Percentiles rank a stretch among this genome's conserved stretches.
phyloP scores from a whole-genome alignment of 345 rosid species.

The Pelargonium nanum region DNA sequence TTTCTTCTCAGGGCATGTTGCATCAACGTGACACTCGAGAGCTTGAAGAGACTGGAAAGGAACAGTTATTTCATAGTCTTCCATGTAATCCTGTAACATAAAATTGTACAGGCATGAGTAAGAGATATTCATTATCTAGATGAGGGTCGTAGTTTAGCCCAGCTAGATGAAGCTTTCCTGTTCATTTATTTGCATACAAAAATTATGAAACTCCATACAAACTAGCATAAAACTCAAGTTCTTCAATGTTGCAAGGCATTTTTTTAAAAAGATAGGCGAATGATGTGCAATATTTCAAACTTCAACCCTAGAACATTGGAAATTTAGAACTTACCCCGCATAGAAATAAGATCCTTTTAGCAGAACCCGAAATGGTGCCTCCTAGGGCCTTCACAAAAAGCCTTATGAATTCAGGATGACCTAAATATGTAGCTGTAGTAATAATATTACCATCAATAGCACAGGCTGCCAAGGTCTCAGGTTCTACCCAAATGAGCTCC shows the following conservation, averaged over 20 bases:
- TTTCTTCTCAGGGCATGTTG: constrained; percentile 78
- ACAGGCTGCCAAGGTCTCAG: constrained; percentile 33
- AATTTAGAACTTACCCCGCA: constrained; percentile 75
- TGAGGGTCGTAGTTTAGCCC: not conserved
- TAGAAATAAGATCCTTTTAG: constrained; percentile 64
- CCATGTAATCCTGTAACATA: constrained; percentile 73
- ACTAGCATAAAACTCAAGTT: not conserved
- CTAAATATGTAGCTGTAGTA: constrained; percentile 53
- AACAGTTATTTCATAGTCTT: constrained; percentile 72
- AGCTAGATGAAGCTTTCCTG: no score
- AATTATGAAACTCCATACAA: not conserved
- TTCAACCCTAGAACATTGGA: constrained; percentile 1
- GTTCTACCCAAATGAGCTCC: constrained; percentile 88
- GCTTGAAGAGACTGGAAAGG: constrained; percentile 89
- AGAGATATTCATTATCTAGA: not conserved
- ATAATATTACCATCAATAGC: constrained; percentile 65
- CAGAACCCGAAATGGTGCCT: constrained; percentile 36
- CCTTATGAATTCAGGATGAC: constrained; percentile 61
- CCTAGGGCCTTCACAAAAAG: constrained; percentile 60
- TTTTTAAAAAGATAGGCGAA: not conserved
- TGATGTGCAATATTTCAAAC: not conserved
- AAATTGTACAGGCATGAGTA: not conserved
- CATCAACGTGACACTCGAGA: constrained; percentile 76
- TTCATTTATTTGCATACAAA: not conserved
- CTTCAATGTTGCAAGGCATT: not conserved